Percentiles rank a stretch among this genome's conserved stretches.
Evolutionary conservation across 2,329 filamentous ascomycete genomes (phyloP).

Genomic region (Microdochium trichocladiopsis): DNA sequence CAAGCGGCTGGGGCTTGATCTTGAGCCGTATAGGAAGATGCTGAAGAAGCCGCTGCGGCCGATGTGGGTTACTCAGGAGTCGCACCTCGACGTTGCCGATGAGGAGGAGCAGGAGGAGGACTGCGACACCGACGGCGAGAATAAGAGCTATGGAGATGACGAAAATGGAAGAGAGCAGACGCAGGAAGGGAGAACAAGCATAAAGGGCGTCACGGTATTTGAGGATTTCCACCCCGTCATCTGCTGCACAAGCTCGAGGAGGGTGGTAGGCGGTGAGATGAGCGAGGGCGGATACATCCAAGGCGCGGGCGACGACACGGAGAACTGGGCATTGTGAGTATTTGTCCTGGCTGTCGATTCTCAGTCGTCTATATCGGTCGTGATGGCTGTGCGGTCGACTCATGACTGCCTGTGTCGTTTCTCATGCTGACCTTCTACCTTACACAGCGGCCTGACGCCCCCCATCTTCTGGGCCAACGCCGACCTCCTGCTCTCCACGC

Average conservation of each 20-base stretch:
- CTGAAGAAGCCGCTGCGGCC: conserved; percentile 69
- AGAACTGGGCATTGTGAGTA: conserved; percentile 68
- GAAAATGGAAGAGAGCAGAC: no score
- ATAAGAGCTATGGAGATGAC: no score
- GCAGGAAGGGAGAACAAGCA: neutral
- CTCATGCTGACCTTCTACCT: neutral
- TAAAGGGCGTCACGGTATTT: conserved; percentile 28
- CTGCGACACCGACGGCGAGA: no score
- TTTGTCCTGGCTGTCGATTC: neutral
- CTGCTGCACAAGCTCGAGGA: conserved; percentile 76
- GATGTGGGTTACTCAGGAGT: conserved; percentile 73
- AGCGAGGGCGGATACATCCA: conserved; percentile 78
- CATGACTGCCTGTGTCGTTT: no score
- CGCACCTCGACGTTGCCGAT: conserved; percentile 32
- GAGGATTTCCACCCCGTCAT: conserved; percentile 64
- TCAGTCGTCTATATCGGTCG: neutral
- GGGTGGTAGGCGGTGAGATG: conserved; percentile 61
- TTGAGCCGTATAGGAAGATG: conserved; percentile 42
- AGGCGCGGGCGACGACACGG: conserved; percentile 89
- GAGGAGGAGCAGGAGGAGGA: conserved; percentile 2
- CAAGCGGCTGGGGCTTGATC: conserved; percentile 51
- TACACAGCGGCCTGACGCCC: conserved; percentile 58
- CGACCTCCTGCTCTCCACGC: conserved; percentile 49
- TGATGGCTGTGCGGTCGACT: no score
- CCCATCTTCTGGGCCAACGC: conserved; percentile 71